Percentiles rank a stretch among this genome's conserved stretches.
Conservation (phyloP, 2,329 filamentous ascomycete species). For the Xylaria arbuscula region DNA sequence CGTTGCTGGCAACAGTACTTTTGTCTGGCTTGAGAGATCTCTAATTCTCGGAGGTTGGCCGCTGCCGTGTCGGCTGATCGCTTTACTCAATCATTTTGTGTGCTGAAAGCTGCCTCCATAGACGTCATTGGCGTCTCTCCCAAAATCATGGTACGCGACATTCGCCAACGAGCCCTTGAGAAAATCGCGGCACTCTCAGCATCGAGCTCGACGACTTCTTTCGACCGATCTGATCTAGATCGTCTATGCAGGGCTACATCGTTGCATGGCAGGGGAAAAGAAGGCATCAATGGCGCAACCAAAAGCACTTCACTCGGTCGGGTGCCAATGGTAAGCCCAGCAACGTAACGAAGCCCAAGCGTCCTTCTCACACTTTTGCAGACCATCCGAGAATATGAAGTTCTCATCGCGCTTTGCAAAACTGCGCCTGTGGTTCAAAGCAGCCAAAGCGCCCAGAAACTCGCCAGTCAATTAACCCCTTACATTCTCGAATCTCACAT, state of each 20-base stretch:
- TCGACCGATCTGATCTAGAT: constrained; percentile 72
- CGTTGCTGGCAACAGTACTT: background rate
- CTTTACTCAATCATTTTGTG: constrained; percentile 37
- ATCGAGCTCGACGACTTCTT: constrained; percentile 62
- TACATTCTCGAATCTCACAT: constrained; percentile 88
- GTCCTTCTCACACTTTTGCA: constrained; percentile 53
- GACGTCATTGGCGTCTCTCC: background rate
- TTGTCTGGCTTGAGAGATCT: background rate
- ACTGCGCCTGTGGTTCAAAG: constrained; percentile 81
- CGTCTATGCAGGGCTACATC: constrained; percentile 69
- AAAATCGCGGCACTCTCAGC: constrained; percentile 74
- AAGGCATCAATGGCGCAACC: constrained; percentile 61
- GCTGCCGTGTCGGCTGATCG: background rate
- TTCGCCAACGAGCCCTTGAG: constrained; percentile 71
- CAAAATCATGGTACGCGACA: constrained; percentile 61
- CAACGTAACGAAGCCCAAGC: constrained; percentile 3
- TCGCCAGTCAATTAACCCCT: constrained; percentile 81
- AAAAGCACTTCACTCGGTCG: constrained; percentile 61
- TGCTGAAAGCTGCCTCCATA: constrained; percentile 2
- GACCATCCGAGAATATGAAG: constrained; percentile 91
- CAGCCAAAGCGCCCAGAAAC: constrained; percentile 77
- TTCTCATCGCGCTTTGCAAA: constrained; percentile 90
- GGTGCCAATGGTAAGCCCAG: constrained; percentile 67
- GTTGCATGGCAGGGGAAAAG: constrained; percentile 57
- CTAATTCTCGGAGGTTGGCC: background rate